Evolutionary conservation across 2,329 filamentous ascomycete genomes (phyloP), one percentile per base, ranked within the genome.

Genomic region (Aspergillus neotritici): DNA sequence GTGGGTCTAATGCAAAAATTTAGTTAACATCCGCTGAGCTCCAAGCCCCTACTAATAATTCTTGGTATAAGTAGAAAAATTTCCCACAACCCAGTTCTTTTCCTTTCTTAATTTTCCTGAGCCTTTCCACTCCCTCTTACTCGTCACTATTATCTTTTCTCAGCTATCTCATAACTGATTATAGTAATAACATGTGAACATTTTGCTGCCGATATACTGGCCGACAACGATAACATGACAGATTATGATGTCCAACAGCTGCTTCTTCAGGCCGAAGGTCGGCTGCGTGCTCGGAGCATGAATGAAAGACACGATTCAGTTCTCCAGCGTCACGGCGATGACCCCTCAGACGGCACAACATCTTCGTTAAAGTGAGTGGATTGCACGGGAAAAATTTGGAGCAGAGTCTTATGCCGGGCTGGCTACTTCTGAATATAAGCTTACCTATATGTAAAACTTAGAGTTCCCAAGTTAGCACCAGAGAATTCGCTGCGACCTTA

Each of bases 181-280:
- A 47, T 34, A 46, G 38, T 43, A 42, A 36, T 44, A 46, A 43
- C 43, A 31, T 42, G 34, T 41, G 43, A 48, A 10, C 43, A 49
- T 29, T 48, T 50, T 42, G 53, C 58, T 33, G 68, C 73, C 40
- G 72, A 75, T 41, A 65, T 25, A 25, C 7, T 6, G 7, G 21
- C 21, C 21, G 21, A 25, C 21, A 25, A 2, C 21, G 7, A 25
- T 25, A 25, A 25, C 6, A 25, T 84, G 48, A 78, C 75, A 31
- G 80, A 85, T 60, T 75, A 79, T 51, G 77, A 84, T 58, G 77
- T 86, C 39, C 75, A 80, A 41, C 68, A 77, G 58, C 70, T 87
- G 43, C 73, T 87, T 40, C 72, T 73, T 41, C 75, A 83, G 64
- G 83, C 83, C 43, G 80, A 84, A 56, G 63, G 67, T 46, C 74